Evolutionary conservation across 306 rosid species (phyloP).

Genomic region (Trifolium dubium): DNA sequence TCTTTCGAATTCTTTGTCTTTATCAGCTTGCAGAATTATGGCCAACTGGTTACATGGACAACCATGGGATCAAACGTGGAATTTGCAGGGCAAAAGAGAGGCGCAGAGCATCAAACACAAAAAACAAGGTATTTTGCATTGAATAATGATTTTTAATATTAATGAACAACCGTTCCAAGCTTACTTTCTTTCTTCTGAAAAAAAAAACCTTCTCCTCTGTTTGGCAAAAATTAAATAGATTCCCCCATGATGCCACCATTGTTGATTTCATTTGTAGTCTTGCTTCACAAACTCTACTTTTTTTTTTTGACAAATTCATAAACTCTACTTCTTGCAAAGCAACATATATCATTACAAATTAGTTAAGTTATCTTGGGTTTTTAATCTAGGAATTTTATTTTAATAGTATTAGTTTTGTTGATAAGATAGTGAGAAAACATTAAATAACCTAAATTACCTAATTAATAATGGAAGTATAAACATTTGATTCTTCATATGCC

Average conservation of each 20-base stretch:
- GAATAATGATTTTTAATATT: slow-evolving; percentile 26
- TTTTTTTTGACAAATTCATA: not conserved
- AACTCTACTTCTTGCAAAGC: not conserved
- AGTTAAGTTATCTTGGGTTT: slow-evolving; percentile 23
- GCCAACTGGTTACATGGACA: slow-evolving; percentile 97
- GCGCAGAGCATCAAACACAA: slow-evolving; percentile 63
- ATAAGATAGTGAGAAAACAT: not conserved
- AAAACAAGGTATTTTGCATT: slow-evolving; percentile 66
- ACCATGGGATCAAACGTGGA: slow-evolving; percentile 95
- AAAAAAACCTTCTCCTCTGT: slow-evolving; percentile 13
- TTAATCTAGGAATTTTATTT: slow-evolving; percentile 14
- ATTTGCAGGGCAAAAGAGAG: slow-evolving; percentile 93
- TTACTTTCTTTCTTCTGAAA: slow-evolving; percentile 19
- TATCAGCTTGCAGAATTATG: slow-evolving; percentile 89
- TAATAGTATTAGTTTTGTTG: not conserved
- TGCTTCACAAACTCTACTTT: not conserved
- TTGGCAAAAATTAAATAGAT: not conserved
- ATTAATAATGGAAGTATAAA: slow-evolving; percentile 24
- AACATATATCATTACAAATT: slow-evolving; percentile 9
- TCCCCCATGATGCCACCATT: slow-evolving; percentile 4
- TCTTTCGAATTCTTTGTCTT: slow-evolving; percentile 35
- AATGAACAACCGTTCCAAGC: slow-evolving; percentile 14
- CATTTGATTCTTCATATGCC: slow-evolving; percentile 15
- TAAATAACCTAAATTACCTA: slow-evolving; percentile 1
- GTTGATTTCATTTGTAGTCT: not conserved